A percentile compares a stretch with the other conserved stretches of the same genome.
phyloP scores from a whole-genome alignment of 345 rosid species.

The Eucalyptus camaldulensis region DNA sequence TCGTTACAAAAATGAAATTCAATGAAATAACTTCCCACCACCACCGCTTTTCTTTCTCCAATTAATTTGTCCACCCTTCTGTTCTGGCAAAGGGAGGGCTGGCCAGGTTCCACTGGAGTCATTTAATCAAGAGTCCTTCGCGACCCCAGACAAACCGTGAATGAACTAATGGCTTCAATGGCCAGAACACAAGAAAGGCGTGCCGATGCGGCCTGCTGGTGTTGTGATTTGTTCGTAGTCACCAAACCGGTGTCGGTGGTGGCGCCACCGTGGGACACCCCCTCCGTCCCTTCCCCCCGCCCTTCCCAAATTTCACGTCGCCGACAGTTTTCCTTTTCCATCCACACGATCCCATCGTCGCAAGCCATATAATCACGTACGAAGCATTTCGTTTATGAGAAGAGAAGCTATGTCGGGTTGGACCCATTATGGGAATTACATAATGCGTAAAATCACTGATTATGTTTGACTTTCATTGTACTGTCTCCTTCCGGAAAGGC shows the following conservation, averaged over 20 bases:
- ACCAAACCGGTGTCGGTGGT: background rate
- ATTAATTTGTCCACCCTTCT: background rate
- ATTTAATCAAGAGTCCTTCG: background rate
- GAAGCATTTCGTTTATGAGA: background rate
- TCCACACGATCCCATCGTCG: background rate
- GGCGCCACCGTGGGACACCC: background rate
- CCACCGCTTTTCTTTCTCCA: background rate
- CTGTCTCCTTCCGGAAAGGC: background rate
- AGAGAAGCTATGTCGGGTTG: background rate
- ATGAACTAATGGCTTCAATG: background rate
- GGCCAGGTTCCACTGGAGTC: background rate
- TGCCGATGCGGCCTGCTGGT: background rate
- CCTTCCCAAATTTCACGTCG: background rate
- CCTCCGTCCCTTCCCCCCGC: background rate
- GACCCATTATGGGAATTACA: background rate
- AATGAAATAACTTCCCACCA: background rate
- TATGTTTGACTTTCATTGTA: background rate
- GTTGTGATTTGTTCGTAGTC: background rate
- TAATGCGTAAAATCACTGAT: background rate
- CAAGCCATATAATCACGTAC: background rate
- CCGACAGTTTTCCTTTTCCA: background rate
- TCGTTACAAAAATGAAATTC: background rate
- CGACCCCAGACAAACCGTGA: background rate
- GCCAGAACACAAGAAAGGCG: background rate
- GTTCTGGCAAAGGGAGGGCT: background rate